Conservation (phyloP, 345 rosid genomes). For the Geranium rotundifolium region DNA sequence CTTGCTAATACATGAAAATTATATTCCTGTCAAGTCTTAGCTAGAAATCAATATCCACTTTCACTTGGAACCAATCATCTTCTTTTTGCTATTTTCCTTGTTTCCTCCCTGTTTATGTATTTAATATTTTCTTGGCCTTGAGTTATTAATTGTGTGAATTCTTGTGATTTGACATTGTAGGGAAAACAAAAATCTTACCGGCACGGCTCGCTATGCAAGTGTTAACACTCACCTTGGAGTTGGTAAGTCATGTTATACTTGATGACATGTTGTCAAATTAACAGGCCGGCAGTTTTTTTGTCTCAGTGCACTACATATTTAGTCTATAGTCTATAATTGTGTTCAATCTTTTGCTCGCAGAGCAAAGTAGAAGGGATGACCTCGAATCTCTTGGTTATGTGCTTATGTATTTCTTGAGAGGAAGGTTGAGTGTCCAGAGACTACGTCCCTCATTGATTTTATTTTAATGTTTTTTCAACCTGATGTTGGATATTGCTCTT, state of each 20-base stretch:
- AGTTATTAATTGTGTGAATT: too few species aligned
- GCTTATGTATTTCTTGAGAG: slow-evolving; percentile 90
- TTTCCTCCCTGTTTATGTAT: too few species aligned
- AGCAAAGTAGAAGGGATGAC: slow-evolving; percentile 99
- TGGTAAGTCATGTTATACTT: slow-evolving; percentile 38
- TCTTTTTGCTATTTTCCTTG: too few species aligned
- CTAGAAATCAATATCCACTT: too few species aligned
- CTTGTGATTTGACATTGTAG: slow-evolving; percentile 9
- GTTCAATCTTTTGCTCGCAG: slow-evolving; percentile 26
- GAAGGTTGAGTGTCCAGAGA: slow-evolving; percentile 45
- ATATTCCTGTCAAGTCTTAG: too few species aligned
- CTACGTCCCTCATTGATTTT: background rate
- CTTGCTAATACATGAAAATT: too few species aligned
- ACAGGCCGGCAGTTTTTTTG: too few species aligned
- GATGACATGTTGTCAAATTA: background rate
- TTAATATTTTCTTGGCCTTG: too few species aligned
- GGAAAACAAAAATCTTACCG: slow-evolving; percentile 94
- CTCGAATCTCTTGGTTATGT: slow-evolving; percentile 97
- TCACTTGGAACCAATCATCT: too few species aligned
- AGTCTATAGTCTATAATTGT: background rate
- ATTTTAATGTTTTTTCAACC: too few species aligned
- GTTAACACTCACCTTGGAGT: slow-evolving; percentile 95
- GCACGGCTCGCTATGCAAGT: slow-evolving; percentile 97
- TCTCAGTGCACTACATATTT: background rate
- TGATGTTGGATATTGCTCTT: too few species aligned